Conservation (phyloP, 2,329 filamentous ascomycete genomes). For the Cryphonectria japonica region DNA sequence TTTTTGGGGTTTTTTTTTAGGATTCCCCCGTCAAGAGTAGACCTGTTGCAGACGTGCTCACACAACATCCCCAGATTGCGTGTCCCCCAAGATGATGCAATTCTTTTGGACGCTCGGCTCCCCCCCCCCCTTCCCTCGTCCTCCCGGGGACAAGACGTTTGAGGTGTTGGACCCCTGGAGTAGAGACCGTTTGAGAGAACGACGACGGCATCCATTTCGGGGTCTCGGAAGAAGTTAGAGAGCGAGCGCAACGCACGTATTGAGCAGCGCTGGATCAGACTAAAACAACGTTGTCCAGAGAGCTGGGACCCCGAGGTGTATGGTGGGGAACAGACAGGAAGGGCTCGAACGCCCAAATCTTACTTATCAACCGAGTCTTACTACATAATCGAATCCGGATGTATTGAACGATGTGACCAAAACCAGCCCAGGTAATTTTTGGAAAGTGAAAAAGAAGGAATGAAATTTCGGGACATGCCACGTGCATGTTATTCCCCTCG, state of each 20-base stretch:
- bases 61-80: not conserved
- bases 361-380: not conserved
- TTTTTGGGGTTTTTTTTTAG: too few relatives aligned
- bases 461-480: constrained; percentile 13
- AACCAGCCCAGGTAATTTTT: not conserved
- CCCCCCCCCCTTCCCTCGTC: too few relatives aligned
- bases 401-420: not conserved
- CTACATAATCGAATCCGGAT: not conserved
- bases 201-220: not conserved
- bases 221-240: not conserved
- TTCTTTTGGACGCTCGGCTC: not conserved
- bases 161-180: not conserved
- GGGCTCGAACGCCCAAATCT: not conserved
- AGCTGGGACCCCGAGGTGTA: not conserved
- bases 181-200: not conserved
- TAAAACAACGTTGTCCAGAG: not conserved
- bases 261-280: not conserved
- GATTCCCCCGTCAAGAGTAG: not conserved
- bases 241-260: too few relatives aligned
- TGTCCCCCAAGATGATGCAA: not conserved
- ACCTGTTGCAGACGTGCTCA: not conserved
- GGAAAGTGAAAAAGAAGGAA: not conserved
- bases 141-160: not conserved
- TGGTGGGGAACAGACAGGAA: not conserved
- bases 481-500: constrained; percentile 2